Percentiles rank a stretch among this genome's conserved stretches.
phyloP scores from a whole-genome alignment of 257 asterid species.

The Solanum corneliomulleri region DNA sequence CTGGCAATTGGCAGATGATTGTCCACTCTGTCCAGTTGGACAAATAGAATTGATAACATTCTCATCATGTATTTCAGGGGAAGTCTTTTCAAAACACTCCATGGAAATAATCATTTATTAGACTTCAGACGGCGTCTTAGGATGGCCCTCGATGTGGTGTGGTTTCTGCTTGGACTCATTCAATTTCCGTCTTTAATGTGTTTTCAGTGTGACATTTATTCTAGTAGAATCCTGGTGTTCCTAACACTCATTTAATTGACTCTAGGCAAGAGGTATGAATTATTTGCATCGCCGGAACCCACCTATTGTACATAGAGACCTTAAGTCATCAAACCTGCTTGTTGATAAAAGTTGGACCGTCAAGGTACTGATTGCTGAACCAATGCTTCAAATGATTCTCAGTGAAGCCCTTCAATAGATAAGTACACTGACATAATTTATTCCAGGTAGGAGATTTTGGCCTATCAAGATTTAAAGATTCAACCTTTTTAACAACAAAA shows the following conservation, averaged over 20 bases:
- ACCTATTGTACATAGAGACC: slow-evolving; percentile 77
- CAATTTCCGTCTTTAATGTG: background rate
- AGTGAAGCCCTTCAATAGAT: background rate
- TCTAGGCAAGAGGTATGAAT: slow-evolving; percentile 81
- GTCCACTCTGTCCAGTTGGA: background rate
- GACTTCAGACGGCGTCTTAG: slow-evolving; percentile 57
- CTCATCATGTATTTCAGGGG: slow-evolving; percentile 40
- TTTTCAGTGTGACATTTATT: background rate
- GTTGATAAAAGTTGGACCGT: slow-evolving; percentile 77
- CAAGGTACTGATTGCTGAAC: slow-evolving; percentile 34
- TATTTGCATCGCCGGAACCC: slow-evolving; percentile 75
- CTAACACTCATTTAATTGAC: background rate
- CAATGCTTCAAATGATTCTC: background rate
- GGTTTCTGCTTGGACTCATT: slow-evolving; percentile 1
- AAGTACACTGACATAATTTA: background rate
- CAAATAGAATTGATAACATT: background rate
- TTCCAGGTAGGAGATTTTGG: slow-evolving; percentile 77
- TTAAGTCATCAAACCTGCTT: slow-evolving; percentile 72
- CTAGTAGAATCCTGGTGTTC: background rate
- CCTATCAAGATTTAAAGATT: slow-evolving; percentile 48
- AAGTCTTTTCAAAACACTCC: slow-evolving; percentile 62
- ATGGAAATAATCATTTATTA: slow-evolving; percentile 38
- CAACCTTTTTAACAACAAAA: slow-evolving; percentile 47
- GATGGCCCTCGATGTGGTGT: slow-evolving; percentile 81
- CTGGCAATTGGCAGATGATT: background rate